Conservation (phyloP, 129 eudicot species). For the Ambrosia artemisiifolia region DNA sequence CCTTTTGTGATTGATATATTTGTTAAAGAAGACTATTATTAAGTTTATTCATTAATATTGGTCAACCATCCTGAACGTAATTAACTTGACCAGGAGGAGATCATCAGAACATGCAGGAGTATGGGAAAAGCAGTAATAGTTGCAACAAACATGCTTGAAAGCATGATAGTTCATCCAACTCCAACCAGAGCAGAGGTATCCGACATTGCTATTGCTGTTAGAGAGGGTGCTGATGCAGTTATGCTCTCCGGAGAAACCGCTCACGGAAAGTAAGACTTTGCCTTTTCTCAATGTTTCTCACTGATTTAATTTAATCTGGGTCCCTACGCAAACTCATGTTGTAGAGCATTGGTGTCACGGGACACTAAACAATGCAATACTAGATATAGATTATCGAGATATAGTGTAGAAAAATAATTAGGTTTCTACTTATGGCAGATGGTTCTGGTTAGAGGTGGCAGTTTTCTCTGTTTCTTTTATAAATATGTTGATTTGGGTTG, state of each 20-base stretch:
- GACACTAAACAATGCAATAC: background rate
- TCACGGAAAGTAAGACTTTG: conserved; percentile 76
- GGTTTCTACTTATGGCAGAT: no score
- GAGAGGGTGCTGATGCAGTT: conserved; percentile 96
- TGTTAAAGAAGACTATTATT: background rate
- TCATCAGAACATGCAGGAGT: conserved; percentile 75
- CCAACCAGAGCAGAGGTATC: conserved; percentile 98
- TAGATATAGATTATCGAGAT: background rate
- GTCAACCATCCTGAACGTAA: conserved; percentile 8
- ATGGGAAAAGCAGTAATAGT: conserved; percentile 98
- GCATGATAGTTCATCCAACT: conserved; percentile 97
- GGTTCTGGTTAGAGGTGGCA: no score
- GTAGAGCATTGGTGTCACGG: background rate
- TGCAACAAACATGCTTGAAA: conserved; percentile 97
- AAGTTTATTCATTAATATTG: background rate
- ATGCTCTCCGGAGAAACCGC: conserved; percentile 99
- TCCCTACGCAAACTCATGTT: background rate
- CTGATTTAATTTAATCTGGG: background rate
- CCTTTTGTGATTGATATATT: background rate
- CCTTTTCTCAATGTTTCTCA: background rate
- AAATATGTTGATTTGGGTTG: no score
- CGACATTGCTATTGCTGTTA: conserved; percentile 94
- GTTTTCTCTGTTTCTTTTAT: no score
- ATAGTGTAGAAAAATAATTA: no score
- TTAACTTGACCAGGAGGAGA: conserved; percentile 63